Conservation (phyloP, 257 asterid species). For the Schizonepeta tenuifolia region DNA sequence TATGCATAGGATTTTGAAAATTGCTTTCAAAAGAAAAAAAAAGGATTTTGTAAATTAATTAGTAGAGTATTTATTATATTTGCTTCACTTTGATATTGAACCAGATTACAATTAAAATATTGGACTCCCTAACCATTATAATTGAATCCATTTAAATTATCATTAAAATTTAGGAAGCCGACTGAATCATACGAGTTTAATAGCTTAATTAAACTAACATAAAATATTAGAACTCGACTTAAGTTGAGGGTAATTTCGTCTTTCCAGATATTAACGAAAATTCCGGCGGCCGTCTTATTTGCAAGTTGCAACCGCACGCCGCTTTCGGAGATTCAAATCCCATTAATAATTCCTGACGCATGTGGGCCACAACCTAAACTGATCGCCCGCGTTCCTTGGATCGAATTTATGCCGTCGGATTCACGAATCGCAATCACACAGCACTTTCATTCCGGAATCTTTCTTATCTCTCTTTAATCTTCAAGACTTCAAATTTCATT, state of each 20-base stretch:
- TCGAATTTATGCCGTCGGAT: constrained; percentile 15
- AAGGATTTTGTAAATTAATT: too few species aligned
- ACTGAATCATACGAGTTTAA: too few species aligned
- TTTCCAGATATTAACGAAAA: background rate
- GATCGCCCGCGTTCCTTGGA: constrained; percentile 19
- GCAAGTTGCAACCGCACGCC: background rate
- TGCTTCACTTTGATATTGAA: too few species aligned
- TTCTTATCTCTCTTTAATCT: background rate
- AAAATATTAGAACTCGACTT: too few species aligned
- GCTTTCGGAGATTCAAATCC: background rate
- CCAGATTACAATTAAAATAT: too few species aligned
- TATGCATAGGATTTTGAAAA: too few species aligned
- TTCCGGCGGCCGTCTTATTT: background rate
- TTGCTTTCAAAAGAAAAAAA: too few species aligned
- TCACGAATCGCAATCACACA: background rate
- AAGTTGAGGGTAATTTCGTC: background rate
- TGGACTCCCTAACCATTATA: too few species aligned
- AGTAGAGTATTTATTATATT: too few species aligned
- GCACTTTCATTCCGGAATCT: background rate
- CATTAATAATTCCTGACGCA: background rate
- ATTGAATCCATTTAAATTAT: too few species aligned
- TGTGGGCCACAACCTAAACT: background rate
- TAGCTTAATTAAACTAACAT: too few species aligned
- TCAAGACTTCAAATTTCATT: background rate
- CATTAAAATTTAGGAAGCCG: too few species aligned